Percentiles rank a stretch among this genome's conserved stretches.
Evolutionary conservation across 1,284 basidiomycete genomes (phyloP).

Genomic region (Cutaneotrichosporon daszewskae): DNA sequence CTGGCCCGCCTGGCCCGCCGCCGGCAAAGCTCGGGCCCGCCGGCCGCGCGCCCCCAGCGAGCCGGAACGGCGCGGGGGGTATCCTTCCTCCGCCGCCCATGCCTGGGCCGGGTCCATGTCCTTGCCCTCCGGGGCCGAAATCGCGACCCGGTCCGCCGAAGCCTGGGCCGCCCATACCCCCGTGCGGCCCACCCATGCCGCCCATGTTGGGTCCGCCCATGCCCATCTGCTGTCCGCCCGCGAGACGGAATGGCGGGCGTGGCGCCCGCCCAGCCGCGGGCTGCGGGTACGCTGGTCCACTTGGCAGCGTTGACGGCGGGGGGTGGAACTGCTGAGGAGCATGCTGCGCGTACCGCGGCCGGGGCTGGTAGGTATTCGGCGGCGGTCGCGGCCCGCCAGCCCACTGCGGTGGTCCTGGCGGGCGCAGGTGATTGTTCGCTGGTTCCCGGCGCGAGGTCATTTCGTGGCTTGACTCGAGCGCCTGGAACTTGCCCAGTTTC

Average conservation of each 20-base stretch:
- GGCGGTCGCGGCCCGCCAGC: background rate
- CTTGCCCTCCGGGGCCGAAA: no score
- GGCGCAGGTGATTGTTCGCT: background rate
- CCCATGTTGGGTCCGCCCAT: background rate
- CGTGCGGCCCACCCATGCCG: background rate
- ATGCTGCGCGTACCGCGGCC: background rate
- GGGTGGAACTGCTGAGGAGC: background rate
- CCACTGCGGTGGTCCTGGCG: constrained; percentile 1
- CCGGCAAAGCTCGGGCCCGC: background rate
- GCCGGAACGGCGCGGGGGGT: constrained; percentile 11
- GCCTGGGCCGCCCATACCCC: background rate
- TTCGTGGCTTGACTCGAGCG: constrained; percentile 38
- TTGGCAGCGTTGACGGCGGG: background rate
- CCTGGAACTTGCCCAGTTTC: constrained; percentile 56
- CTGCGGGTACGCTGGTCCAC: constrained; percentile 1
- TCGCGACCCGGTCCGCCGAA: background rate
- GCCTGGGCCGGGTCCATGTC: background rate
- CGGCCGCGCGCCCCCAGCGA: constrained; percentile 2
- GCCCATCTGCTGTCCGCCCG: background rate
- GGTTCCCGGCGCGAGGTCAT: constrained; percentile 32
- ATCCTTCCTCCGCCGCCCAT: background rate
- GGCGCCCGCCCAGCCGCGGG: constrained; percentile 1
- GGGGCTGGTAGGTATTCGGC: constrained; percentile 1
- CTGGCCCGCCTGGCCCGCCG: background rate
- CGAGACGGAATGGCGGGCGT: background rate